Base-by-base conservation (phyloP, 164 flowering plant genomes). In the Magnolia changhungtana region DNA sequence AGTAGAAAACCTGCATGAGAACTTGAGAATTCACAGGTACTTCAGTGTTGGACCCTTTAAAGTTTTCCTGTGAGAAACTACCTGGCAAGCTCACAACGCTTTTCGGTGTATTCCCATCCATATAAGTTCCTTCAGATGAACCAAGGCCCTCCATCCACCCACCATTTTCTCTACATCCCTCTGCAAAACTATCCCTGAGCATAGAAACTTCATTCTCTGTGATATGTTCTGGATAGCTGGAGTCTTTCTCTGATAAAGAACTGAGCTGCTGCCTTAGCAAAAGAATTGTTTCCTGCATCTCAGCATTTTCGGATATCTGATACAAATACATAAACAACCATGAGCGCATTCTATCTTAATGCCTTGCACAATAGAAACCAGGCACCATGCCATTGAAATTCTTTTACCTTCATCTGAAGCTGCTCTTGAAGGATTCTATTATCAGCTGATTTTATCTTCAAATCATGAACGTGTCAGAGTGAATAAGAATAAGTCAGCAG, bases 381-480 rank as follows among this genome's bases (percentile, higher is more conserved):
- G 31, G 77, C 18, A 66, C 50, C 51, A 52, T 14, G 31, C n/a
- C 3, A 8, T 11, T 16, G 67, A 9, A 66, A 68, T 63, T 27
- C 20, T 10, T 10, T 74, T 78, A 90, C 97, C 94, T 91, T 94
- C 75, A 78, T 81, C 80, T 88, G 88, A 50, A 94, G 88, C 79
- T 93, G 96, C 84, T 91, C 98, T 80, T 91, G 93, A 73, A 93
- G 90, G 55, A 93, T 87, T 79, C 92, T 86, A 72, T 93, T 93
- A 78, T 93, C 98, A 50, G 96, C 97, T 71, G 96, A 81, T 79
- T 89, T 94, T 64, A 94, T 90, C 97, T 92, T 77, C 66, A 80
- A 71, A 67, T 45, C 9, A 8, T 76, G 51, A 9, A 83, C 73
- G 78, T 49, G 50, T 80, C 37, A 77, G 73, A 75, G 67, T 19